Base-by-base conservation (phyloP, 2,329 filamentous ascomycete species). In the Fusarium chlamydosporum region DNA sequence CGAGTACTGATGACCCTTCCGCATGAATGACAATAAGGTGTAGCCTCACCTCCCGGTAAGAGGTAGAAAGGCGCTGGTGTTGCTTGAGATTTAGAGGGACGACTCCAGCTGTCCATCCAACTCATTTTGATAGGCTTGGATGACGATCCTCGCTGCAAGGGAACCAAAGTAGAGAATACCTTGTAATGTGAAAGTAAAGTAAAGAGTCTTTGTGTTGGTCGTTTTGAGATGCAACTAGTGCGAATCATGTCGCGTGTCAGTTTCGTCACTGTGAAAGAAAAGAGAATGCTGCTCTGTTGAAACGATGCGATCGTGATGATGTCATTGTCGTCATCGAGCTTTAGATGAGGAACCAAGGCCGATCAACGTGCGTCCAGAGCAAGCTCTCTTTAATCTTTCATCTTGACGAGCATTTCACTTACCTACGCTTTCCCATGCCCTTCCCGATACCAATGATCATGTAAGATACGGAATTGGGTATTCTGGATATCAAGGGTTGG, bases 11-110 rank as follows among this genome's bases (percentile, higher is more conserved):
- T 87, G 4, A 86, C 81, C 40, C 86, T 80, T 1, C 88, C 86
- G 67, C 86, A 89, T 13, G 83, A 83, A 63, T 83, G 82, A 68
- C 86, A 88, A 73, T 89, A 89, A 1, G 83, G 82, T 1, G 83
- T 83, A 27, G 79, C 74, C 47, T 85, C 84, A 42, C 81, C 81
- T 4, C 80, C 79, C 0, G 77, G 74, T 1, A 80, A 79, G 27
- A 89, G 78, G 70, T 89, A 89, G 48, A 84, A 82, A 0, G 86
- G 87, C 11, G 84, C 82, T 12, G 86, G 86, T 0, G 77, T 79
- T 8, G 80, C 75, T 67, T 81, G 78, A 12, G 75, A 76, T 51
- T 82, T 82, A 42, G 72, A 73, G 0, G 80, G 80, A 1, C 79
- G 77, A 8, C 77, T 80, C 79, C 79, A 82, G 13, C 77, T 79